A percentile compares a stretch with the other conserved stretches of the same genome.
Conservation (phyloP, 352 stramenopile genomes). For the Blastocystis sp. region DNA sequence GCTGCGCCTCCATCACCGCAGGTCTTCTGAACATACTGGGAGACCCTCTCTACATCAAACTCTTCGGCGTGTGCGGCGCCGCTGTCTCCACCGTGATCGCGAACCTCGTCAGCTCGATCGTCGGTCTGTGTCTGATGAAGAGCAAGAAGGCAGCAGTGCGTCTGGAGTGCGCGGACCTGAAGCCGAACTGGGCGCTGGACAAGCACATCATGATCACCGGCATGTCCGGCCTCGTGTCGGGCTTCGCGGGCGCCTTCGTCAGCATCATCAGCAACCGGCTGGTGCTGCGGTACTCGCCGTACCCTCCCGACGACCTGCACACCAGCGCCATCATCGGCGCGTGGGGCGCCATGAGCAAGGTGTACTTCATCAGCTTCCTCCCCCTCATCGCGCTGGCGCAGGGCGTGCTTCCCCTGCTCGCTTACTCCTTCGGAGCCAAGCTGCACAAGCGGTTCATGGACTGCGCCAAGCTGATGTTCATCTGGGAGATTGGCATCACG, state of each 20-base stretch:
- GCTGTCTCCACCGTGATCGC: constrained; percentile 42
- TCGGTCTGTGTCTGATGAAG: constrained; percentile 12
- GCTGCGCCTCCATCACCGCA: constrained; percentile 35
- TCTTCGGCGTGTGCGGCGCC: constrained; percentile 42
- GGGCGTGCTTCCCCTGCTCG: constrained; percentile 56
- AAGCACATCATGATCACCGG: constrained; percentile 23
- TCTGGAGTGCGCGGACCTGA: constrained; percentile 1
- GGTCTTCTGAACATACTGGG: constrained; percentile 54
- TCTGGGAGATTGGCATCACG: constrained; percentile 50
- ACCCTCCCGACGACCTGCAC: constrained; percentile 26
- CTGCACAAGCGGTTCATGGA: constrained; percentile 51
- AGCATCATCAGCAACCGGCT: constrained; percentile 58
- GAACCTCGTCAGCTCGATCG: constrained; percentile 30
- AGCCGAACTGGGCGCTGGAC: constrained; percentile 11
- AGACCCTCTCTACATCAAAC: constrained; percentile 58
- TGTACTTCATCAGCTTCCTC: constrained; percentile 64
- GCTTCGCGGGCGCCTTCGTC: constrained; percentile 48
- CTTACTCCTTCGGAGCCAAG: constrained; percentile 53
- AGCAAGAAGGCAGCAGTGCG: constrained; percentile 36
- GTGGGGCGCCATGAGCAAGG: constrained; percentile 55
- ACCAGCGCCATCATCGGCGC: constrained; percentile 51
- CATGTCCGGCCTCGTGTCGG: constrained; percentile 40
- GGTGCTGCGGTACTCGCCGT: constrained; percentile 46
- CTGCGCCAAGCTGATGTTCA: constrained; percentile 44
- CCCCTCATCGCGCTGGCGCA: constrained; percentile 58